phyloP scores from a whole-genome alignment of 2,329 filamentous ascomycete genomes.

The Paramyrothecium roridum region DNA sequence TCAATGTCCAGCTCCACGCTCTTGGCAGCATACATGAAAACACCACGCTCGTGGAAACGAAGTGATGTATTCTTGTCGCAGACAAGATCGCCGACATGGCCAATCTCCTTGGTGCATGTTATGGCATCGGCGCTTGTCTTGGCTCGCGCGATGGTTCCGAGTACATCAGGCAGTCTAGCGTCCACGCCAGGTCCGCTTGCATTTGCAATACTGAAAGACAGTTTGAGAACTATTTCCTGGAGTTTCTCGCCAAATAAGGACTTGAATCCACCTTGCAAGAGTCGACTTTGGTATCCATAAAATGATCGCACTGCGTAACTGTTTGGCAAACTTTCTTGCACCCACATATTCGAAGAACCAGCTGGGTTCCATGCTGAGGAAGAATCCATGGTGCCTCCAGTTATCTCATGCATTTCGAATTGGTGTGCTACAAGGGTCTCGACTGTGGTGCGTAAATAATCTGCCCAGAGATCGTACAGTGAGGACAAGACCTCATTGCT shows the following conservation, averaged over 20 bases:
- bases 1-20: conserved; percentile 49
- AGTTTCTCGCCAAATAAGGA: conserved; percentile 48
- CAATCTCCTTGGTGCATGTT: conserved; percentile 43
- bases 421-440: conserved; percentile 51
- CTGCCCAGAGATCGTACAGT: conserved; percentile 47
- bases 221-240: conserved; percentile 49
- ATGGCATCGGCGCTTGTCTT: conserved; percentile 41
- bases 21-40: conserved; percentile 46
- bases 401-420: conserved; percentile 50
- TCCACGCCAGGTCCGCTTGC: conserved; percentile 36
- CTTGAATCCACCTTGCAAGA: conserved; percentile 48
- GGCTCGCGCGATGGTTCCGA: conserved; percentile 17
- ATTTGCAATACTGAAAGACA: conserved; percentile 47
- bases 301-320: conserved; percentile 48
- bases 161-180: conserved; percentile 27
- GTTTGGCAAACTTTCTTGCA: conserved; percentile 41
- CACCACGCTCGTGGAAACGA: conserved; percentile 48
- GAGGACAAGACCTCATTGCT: conserved; percentile 36
- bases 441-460: conserved; percentile 44
- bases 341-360: conserved; percentile 35
- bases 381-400: conserved; percentile 30
- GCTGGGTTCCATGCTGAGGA: conserved; percentile 8
- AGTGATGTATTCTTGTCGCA: conserved; percentile 39
- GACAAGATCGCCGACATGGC: conserved; percentile 46
- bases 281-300: conserved; percentile 48